Base-by-base conservation (phyloP, 352 stramenopile species). In the Plasmopara halstedii region DNA sequence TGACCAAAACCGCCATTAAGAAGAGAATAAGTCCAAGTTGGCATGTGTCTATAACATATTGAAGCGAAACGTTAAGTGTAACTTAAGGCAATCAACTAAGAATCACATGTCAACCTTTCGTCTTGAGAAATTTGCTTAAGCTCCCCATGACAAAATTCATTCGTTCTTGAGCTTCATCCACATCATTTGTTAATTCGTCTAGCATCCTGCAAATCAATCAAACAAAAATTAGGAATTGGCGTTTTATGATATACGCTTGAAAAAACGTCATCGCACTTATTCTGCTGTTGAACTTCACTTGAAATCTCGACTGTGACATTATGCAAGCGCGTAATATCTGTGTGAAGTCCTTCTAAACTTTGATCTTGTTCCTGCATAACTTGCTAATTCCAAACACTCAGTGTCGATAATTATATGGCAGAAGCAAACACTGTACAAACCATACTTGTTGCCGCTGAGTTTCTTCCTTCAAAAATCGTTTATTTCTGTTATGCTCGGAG, bases 81-180 rank as follows among this genome's bases (percentile, higher is more conserved):
- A 26, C 8, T n/a, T 26, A 17, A 26, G 17, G 13, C 18, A n/a
- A 7, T 14, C n/a, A 41, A 13, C 8, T 10, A n/a, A 13, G 26
- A 13, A 26, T 26, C 4, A 23, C 13, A 35, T n/a, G n/a, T n/a
- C n/a, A 60, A 88, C 76, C 77, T 85, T 89, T 90, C 14, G 78
- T 90, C 53, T 88, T 87, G 4, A 90, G 58, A 21, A 90, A 49
- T 19, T 71, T 68, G 51, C 75, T 86, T 64, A 90, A 85, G 1
- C 65, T 53, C 14, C 65, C 70, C 78, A 90, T 85, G 44, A 90
- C 78, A 56, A 88, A 85, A 50, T 85, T 85, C 78, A 90, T 90
- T 15, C 74, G 71, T 39, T 88, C 75, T 21, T 85, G 73, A 8
- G 78, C 71, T 50, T 83, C 74, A 11, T 85, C 78, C 31, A 90